These are phyloP conservation scores for Apophysomyces elegans DNA, from an alignment of 371 early-diverging fungal genomes.

Conservation along the genomic window DNA sequence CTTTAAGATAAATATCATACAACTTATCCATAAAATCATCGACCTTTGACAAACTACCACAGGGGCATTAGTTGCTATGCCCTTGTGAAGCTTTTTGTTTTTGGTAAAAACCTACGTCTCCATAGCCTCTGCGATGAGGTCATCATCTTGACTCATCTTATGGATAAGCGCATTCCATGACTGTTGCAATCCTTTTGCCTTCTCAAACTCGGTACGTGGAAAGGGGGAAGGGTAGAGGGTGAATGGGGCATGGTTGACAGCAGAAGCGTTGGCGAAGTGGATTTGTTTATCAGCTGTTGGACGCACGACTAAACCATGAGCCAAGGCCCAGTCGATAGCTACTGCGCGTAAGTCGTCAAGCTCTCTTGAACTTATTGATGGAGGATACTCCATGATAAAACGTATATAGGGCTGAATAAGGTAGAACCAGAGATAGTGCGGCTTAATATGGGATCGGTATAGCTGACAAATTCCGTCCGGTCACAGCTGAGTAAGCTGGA, in stretches of 20 bases:
- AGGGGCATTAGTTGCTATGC: background rate
- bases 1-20: slow-evolving; percentile 77
- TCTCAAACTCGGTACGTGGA: slow-evolving; percentile 74
- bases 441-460: background rate
- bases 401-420: background rate
- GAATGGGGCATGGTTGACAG: slow-evolving; percentile 83
- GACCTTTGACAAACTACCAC: slow-evolving; percentile 68
- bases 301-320: slow-evolving; percentile 81
- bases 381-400: slow-evolving; percentile 32
- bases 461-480: slow-evolving; percentile 1
- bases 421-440: background rate
- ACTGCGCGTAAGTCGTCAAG: slow-evolving; percentile 38
- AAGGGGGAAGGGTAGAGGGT: slow-evolving; percentile 90
- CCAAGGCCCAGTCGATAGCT: slow-evolving; percentile 81
- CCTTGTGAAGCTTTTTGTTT: too few relatives aligned
- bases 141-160: slow-evolving; percentile 73
- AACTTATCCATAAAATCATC: slow-evolving; percentile 85
- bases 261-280: slow-evolving; percentile 37
- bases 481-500: too few relatives aligned
- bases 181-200: slow-evolving; percentile 80
- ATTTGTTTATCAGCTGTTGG: slow-evolving; percentile 47
- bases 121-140: slow-evolving; percentile 76
- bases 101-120: slow-evolving; percentile 54
- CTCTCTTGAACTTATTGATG: slow-evolving; percentile 15
- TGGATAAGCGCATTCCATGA: slow-evolving; percentile 85